Conservation (phyloP, 345 rosid species). For the Linum tenue region DNA sequence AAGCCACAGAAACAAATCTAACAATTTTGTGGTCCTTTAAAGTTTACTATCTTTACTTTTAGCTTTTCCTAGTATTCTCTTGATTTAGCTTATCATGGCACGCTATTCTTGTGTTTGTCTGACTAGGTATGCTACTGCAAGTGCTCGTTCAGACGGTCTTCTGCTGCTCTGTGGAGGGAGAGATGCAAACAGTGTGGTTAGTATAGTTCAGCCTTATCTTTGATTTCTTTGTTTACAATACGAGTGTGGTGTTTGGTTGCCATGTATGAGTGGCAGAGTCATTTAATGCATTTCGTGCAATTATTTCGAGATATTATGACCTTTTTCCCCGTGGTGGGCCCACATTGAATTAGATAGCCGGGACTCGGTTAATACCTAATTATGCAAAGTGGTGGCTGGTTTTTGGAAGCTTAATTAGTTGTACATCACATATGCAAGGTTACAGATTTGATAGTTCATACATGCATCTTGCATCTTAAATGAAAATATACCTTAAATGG, state of each 20-base stretch:
- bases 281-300: not conserved
- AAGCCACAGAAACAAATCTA: too few relatives aligned
- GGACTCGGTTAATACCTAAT: too few relatives aligned
- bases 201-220: constrained; percentile 13
- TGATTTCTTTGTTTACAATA: constrained; percentile 5
- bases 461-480: not conserved
- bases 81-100: not conserved
- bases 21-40: not conserved
- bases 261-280: not conserved
- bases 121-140: constrained; percentile 96
- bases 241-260: not conserved
- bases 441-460: not conserved
- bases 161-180: constrained; percentile 99
- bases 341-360: not conserved
- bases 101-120: constrained; percentile 10
- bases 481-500: not conserved
- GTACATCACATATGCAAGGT: not conserved
- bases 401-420: not conserved
- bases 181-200: constrained; percentile 93
- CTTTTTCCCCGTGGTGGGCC: not conserved
- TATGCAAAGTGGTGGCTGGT: not conserved
- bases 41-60: not conserved
- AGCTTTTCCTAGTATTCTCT: not conserved
- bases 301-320: not conserved
- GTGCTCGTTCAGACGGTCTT: constrained; percentile 99